Evolutionary conservation across 768 basidiomycete species (phyloP).

Genomic region (Lentinula sp.): DNA sequence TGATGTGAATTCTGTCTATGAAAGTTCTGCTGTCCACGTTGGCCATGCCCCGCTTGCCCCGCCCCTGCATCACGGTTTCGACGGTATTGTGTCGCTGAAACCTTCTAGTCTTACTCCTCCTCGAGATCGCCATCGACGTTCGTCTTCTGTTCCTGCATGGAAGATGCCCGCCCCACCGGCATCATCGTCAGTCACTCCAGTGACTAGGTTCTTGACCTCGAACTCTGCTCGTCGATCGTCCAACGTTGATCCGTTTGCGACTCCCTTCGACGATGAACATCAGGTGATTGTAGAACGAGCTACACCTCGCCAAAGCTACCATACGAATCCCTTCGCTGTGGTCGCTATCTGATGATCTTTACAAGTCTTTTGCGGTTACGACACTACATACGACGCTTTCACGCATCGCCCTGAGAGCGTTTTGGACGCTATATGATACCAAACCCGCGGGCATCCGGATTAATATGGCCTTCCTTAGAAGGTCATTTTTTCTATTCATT

Average conservation of each 20-base stretch:
- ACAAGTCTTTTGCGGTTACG: neutral
- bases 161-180: constrained; percentile 12
- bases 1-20: constrained; percentile 23
- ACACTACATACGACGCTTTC: neutral
- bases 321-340: constrained; percentile 42
- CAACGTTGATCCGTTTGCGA: constrained; percentile 53
- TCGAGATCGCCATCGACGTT: constrained; percentile 14
- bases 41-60: constrained; percentile 21
- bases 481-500: neutral
- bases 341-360: constrained; percentile 13
- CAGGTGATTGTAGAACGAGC: constrained; percentile 20
- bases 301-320: constrained; percentile 36
- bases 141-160: constrained; percentile 16
- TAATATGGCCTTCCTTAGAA: neutral
- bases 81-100: neutral
- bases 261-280: constrained; percentile 76
- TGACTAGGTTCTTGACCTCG: constrained; percentile 39
- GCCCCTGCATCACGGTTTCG: constrained; percentile 38
- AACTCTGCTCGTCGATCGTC: constrained; percentile 36
- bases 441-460: neutral
- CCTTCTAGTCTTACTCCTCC: constrained; percentile 8
- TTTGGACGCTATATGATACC: neutral
- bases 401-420: neutral
- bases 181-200: constrained; percentile 24
- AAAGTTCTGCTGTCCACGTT: constrained; percentile 12